A percentile compares a stretch with the other conserved stretches of the same genome.
Evolutionary conservation across 768 basidiomycete species (phyloP).

Genomic region (Pisolithus orientalis): DNA sequence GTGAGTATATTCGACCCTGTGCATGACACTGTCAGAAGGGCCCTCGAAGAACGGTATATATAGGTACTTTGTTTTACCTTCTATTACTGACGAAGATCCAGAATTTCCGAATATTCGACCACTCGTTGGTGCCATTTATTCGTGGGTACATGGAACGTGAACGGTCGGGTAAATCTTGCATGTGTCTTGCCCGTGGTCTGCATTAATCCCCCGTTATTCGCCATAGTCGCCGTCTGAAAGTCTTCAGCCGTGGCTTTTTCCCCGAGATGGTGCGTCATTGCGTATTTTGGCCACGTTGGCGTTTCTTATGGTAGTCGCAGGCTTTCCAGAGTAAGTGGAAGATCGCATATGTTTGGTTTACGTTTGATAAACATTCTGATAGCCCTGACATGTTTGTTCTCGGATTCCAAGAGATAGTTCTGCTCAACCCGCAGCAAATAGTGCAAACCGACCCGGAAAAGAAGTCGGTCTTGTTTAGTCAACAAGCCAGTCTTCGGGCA

Average conservation of each 20-base stretch:
- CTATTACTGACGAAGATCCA: conserved; percentile 22
- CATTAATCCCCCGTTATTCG: conserved; percentile 5
- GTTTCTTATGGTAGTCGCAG: conserved; percentile 5
- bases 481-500: background rate
- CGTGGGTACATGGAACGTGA: conserved; percentile 93
- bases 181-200: background rate
- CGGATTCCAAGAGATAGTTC: conserved; percentile 96
- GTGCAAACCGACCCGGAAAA: conserved; percentile 94
- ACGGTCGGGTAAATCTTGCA: conserved; percentile 61
- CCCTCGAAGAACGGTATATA: conserved; percentile 60
- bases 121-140: conserved; percentile 69
- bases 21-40: conserved; percentile 76
- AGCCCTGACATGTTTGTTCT: conserved; percentile 89
- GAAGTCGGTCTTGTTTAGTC: conserved; percentile 41
- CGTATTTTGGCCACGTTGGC: background rate
- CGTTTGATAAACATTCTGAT: conserved; percentile 6
- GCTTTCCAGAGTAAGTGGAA: conserved; percentile 13
- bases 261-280: conserved; percentile 56
- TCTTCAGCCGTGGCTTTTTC: conserved; percentile 86
- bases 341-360: conserved; percentile 17
- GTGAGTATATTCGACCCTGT: conserved; percentile 93
- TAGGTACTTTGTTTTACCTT: background rate
- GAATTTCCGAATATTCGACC: conserved; percentile 80
- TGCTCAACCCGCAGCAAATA: conserved; percentile 95
- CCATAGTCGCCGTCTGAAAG: conserved; percentile 71